A percentile compares a stretch with the other conserved stretches of the same genome.
phyloP scores from a whole-genome alignment of 805 yeast genomes.

The Ogataea thermomethanolica region DNA sequence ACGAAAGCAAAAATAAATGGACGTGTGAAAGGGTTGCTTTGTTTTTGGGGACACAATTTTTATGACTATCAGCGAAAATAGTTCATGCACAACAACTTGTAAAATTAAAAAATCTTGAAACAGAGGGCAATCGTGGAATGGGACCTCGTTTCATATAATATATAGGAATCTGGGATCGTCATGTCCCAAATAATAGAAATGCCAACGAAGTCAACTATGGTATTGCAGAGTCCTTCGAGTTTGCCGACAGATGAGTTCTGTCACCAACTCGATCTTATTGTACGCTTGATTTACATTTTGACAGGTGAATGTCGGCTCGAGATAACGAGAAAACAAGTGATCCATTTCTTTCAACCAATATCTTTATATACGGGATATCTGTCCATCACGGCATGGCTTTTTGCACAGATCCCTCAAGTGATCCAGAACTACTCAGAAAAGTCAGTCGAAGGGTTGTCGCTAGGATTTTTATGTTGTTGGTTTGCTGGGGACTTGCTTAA shows the following conservation, averaged over 20 bases:
- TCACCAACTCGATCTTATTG: conserved; percentile 21
- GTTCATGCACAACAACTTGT: background rate
- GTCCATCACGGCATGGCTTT: conserved; percentile 60
- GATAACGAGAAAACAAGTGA: conserved; percentile 17
- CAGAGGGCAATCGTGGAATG: conserved; percentile 1
- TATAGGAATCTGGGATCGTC: background rate
- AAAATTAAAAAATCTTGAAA: conserved; percentile 1
- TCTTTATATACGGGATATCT: conserved; percentile 32
- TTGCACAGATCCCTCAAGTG: conserved; percentile 74
- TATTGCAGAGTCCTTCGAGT: background rate
- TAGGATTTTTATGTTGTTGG: conserved; percentile 60
- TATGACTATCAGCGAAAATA: conserved; percentile 19
- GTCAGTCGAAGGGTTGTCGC: conserved; percentile 66
- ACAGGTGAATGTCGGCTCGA: conserved; percentile 25
- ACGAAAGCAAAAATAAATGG: conserved; percentile 41
- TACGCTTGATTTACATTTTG: conserved; percentile 21
- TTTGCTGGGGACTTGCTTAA: conserved; percentile 59
- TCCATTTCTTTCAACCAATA: conserved; percentile 21
- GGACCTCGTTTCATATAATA: background rate
- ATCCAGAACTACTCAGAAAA: conserved; percentile 52
- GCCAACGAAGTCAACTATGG: conserved; percentile 1
- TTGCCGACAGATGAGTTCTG: conserved; percentile 17
- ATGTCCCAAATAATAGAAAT: conserved; percentile 8
- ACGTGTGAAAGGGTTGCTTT: conserved; percentile 50
- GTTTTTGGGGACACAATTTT: conserved; percentile 56